These are phyloP conservation scores for Aspergillus nomiae DNA, from an alignment of 2,329 filamentous ascomycete species.

Conservation along the genomic window DNA sequence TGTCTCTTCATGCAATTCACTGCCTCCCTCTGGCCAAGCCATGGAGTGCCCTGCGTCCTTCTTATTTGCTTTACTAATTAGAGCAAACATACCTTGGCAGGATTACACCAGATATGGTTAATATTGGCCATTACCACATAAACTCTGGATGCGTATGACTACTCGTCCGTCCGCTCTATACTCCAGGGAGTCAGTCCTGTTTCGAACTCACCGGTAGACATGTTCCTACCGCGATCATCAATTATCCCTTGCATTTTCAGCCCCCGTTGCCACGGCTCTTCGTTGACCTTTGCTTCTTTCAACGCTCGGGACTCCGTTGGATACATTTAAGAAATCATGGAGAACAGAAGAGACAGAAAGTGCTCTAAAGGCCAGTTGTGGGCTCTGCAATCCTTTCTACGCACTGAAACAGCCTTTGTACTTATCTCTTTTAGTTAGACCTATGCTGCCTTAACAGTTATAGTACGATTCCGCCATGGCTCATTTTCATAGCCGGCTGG, in stretches of 20 bases:
- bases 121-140: background rate
- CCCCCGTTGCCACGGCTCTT: background rate
- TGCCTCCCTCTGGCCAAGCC: background rate
- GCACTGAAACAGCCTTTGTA: background rate
- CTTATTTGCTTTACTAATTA: background rate
- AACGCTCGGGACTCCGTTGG: background rate
- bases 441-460: background rate
- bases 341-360: background rate
- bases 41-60: background rate
- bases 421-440: background rate
- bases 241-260: background rate
- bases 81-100: background rate
- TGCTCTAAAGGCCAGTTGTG: background rate
- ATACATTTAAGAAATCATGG: background rate
- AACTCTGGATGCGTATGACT: background rate
- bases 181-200: background rate
- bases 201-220: background rate
- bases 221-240: background rate
- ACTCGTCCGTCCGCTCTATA: background rate
- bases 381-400: background rate
- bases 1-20: background rate
- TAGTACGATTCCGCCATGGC: slow-evolving; percentile 2
- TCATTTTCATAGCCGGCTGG: background rate
- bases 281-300: background rate
- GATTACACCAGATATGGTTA: background rate